Evolutionary conservation across 768 basidiomycete species (phyloP).

Genomic region (Lyophyllum semitale): DNA sequence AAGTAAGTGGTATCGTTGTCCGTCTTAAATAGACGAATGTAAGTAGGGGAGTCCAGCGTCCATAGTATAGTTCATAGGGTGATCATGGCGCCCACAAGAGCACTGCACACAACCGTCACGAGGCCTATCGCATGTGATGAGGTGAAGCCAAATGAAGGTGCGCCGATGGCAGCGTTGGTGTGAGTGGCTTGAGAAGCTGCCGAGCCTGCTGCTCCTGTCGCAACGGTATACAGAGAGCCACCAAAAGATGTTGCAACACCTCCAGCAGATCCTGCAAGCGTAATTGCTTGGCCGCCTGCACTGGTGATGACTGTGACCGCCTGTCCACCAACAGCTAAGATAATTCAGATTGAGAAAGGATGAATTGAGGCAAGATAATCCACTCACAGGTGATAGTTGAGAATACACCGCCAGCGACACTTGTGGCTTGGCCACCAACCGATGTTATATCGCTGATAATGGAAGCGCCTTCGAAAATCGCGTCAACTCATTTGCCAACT

Average conservation of each 20-base stretch:
- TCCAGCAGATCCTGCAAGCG: slow-evolving; percentile 49
- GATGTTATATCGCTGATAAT: slow-evolving; percentile 34
- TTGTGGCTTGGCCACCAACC: slow-evolving; percentile 27
- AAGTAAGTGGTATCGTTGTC: neutral
- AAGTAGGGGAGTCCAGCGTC: neutral
- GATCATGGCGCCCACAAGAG: slow-evolving; percentile 41
- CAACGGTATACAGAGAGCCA: slow-evolving; percentile 55
- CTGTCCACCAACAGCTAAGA: slow-evolving; percentile 52
- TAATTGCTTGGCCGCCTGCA: slow-evolving; percentile 59
- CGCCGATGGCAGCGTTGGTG: slow-evolving; percentile 24
- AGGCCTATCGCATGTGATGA: slow-evolving; percentile 34
- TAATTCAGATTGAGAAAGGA: slow-evolving; percentile 18
- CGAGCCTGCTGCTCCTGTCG: slow-evolving; percentile 38
- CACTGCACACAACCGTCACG: slow-evolving; percentile 38
- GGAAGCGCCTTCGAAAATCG: slow-evolving; percentile 31
- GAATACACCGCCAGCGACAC: slow-evolving; percentile 32
- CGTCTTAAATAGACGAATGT: neutral
- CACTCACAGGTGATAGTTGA: slow-evolving; percentile 45
- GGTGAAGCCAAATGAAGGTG: slow-evolving; percentile 25
- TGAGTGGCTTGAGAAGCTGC: slow-evolving; percentile 18
- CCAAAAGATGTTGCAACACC: slow-evolving; percentile 50
- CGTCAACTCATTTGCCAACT: neutral
- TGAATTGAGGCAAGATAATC: neutral
- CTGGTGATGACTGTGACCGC: slow-evolving; percentile 59
- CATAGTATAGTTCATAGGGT: slow-evolving; percentile 26